Percentiles rank a stretch among this genome's conserved stretches.
phyloP scores from a whole-genome alignment of 2,329 filamentous ascomycete species.

The Curvularia sp. region DNA sequence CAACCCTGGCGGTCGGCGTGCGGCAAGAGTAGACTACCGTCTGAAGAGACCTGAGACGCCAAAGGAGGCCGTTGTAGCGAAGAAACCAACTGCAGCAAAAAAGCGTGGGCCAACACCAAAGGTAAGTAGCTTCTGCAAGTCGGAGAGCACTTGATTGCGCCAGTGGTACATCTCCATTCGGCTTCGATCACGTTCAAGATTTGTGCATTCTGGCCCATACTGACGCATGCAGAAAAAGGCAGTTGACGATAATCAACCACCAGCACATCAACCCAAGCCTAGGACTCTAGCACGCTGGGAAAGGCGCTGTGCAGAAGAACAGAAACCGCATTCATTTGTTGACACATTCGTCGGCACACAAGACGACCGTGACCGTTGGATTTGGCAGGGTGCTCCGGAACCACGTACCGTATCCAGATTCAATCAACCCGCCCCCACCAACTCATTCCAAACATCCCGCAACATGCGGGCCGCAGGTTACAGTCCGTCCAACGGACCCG shows the following conservation, averaged over 20 bases:
- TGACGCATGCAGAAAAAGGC: slow-evolving; percentile 11
- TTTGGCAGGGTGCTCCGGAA: slow-evolving; percentile 15
- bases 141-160: too few species aligned
- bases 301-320: slow-evolving; percentile 10
- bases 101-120: neutral
- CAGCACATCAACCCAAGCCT: neutral
- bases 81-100: neutral
- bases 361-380: slow-evolving; percentile 25
- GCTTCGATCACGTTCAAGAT: neutral
- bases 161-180: neutral
- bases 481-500: slow-evolving; percentile 24
- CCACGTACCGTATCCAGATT: neutral
- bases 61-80: neutral
- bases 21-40: slow-evolving; percentile 18
- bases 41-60: neutral
- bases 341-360: slow-evolving; percentile 22
- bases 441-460: slow-evolving; percentile 3
- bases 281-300: slow-evolving; percentile 11
- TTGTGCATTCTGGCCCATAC: slow-evolving; percentile 1
- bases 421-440: neutral
- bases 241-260: slow-evolving; percentile 1
- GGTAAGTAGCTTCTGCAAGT: neutral
- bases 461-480: slow-evolving; percentile 33
- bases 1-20: slow-evolving; percentile 7
- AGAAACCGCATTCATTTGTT: slow-evolving; percentile 10